Percentiles rank a stretch among this genome's conserved stretches.
phyloP scores from a whole-genome alignment of 2,329 filamentous ascomycete genomes.

The Massarina eburnea region DNA sequence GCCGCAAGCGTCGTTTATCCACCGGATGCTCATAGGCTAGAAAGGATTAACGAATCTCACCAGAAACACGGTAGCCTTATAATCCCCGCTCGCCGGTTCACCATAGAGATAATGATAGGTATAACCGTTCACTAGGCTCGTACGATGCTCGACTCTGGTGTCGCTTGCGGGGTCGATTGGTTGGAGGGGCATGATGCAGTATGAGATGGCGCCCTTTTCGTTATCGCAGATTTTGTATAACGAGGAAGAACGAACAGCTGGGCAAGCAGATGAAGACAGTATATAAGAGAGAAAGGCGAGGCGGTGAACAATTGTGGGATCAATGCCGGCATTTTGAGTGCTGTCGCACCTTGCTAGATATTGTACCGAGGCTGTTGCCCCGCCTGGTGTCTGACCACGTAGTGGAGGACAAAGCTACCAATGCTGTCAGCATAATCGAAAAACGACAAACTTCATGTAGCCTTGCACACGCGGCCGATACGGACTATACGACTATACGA shows the following conservation, averaged over 20 bases:
- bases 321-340: too few relatives aligned
- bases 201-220: background rate
- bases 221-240: background rate
- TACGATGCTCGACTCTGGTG: conserved; percentile 65
- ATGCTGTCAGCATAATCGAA: too few relatives aligned
- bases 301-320: background rate
- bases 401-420: too few relatives aligned
- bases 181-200: conserved; percentile 54
- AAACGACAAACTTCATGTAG: too few relatives aligned
- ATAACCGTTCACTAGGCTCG: conserved; percentile 65
- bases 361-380: background rate
- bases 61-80: conserved; percentile 57
- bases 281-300: background rate
- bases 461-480: too few relatives aligned
- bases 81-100: conserved; percentile 46
- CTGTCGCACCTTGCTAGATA: background rate
- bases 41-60: conserved; percentile 35
- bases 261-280: background rate
- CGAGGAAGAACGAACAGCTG: background rate
- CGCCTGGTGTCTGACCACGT: too few relatives aligned
- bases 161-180: conserved; percentile 67
- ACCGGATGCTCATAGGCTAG: conserved; percentile 15
- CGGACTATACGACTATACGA: too few relatives aligned
- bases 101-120: conserved; percentile 67
- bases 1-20: conserved; percentile 14